These are phyloP conservation scores for Microbotryomycetes sp. DNA, from an alignment of 1,284 basidiomycete species.

Conservation along the genomic window DNA sequence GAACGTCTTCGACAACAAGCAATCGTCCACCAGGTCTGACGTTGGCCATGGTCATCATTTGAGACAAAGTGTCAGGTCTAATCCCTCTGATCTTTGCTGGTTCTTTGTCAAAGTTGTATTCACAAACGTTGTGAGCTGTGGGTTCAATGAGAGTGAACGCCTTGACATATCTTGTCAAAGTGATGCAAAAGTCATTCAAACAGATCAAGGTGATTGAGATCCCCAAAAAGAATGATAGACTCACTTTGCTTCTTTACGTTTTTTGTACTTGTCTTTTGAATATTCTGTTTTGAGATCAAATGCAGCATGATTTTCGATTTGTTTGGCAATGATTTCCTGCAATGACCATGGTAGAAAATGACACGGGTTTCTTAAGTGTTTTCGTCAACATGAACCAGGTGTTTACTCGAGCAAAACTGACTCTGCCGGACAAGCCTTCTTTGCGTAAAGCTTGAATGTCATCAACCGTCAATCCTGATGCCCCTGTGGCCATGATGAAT, in stretches of 20 bases:
- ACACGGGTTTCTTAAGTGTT: slow-evolving; percentile 19
- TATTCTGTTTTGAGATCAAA: slow-evolving; percentile 91
- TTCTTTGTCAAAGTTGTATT: slow-evolving; percentile 80
- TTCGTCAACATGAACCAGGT: slow-evolving; percentile 1
- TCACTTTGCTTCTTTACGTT: slow-evolving; percentile 89
- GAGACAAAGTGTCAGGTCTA: slow-evolving; percentile 79
- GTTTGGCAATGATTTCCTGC: slow-evolving; percentile 85
- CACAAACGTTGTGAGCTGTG: slow-evolving; percentile 77
- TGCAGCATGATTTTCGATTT: slow-evolving; percentile 83
- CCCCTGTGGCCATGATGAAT: slow-evolving; percentile 64
- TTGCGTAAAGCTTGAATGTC: slow-evolving; percentile 76
- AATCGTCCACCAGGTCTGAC: slow-evolving; percentile 80
- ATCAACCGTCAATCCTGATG: slow-evolving; percentile 66
- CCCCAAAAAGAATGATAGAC: too few relatives aligned
- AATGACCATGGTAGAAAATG: background rate
- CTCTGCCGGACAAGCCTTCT: slow-evolving; percentile 65
- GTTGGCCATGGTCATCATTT: slow-evolving; percentile 77
- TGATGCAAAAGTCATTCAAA: background rate
- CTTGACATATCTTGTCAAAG: slow-evolving; percentile 87
- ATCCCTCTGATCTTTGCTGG: slow-evolving; percentile 68
- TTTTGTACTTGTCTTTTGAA: slow-evolving; percentile 93
- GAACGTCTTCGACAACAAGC: slow-evolving; percentile 81
- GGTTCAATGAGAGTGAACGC: slow-evolving; percentile 83
- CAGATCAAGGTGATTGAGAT: too few relatives aligned
- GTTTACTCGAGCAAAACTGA: slow-evolving; percentile 41